Evolutionary conservation across 1,139 yeast genomes (phyloP), one percentile per base, ranked within the genome.

Genomic region (Citeromyces siamensis): DNA sequence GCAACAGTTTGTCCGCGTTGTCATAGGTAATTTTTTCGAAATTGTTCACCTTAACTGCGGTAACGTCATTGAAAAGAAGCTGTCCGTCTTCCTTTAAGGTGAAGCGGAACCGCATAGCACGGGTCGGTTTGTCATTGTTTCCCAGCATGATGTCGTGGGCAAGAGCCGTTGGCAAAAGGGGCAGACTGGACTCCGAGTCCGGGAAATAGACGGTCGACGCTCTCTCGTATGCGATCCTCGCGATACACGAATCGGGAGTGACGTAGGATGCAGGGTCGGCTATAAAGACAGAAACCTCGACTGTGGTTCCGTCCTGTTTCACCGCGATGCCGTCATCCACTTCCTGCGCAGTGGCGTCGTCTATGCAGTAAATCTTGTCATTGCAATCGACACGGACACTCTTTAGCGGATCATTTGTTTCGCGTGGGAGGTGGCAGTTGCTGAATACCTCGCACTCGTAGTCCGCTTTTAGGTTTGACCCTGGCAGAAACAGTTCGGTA

Each of bases 291-390:
- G 79, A 70, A 5, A 88, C 49, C 2, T 60, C 58, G 46, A 62
- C 69, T 4, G 52, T 49, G 1, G 56, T 55, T 0, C 55, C 57
- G 2, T 49, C 52, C 0, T 58, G 41, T 20, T 52, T 52, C 14
- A 90, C 59, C 0, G 95, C 75, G 19, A 90, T 66, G 34, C 97
- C 98, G 55, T 90, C 98, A 55, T 90, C 98, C 42, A 90, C 82
- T 55, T 90, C 98, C 47, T 81, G 80, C 0, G 97, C 95, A 33
- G 67, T 68, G 9, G 65, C 73, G 3, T 80, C 69, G 56, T 90
- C 98, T 41, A 90, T 86, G 56, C 97, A 86, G 52, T 77, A 90
- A 1, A 88, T 76, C 0, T 78, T 71, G 28, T 68, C 56, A 9
- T 60, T 51, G 41, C 63, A 68, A 19, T 59, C 60, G 26, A 47